Conservation (phyloP, 169 alveolate species). For the Cyclospora cayetanensis region DNA sequence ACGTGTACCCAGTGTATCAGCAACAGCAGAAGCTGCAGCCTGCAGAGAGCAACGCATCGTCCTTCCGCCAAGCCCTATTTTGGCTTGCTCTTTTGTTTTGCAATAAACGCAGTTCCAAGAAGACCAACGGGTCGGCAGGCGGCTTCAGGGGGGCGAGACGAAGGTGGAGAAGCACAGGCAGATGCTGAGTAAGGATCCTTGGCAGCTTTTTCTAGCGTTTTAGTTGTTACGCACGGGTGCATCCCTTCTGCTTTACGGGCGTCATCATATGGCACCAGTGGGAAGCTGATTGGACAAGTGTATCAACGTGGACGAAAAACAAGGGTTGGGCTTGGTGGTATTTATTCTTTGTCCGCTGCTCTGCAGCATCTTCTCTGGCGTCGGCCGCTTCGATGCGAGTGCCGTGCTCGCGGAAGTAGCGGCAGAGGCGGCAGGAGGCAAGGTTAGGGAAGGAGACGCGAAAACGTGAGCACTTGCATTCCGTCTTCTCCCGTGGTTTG, state of each 20-base stretch:
- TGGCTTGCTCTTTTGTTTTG: background rate
- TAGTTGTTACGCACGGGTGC: no score
- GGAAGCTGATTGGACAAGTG: no score
- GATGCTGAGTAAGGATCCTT: background rate
- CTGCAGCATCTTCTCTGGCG: background rate
- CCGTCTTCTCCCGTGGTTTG: background rate
- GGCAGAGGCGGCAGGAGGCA: background rate
- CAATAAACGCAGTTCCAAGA: background rate
- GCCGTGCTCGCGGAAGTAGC: background rate
- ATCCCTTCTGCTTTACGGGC: no score
- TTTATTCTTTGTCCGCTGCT: no score
- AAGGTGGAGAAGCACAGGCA: background rate
- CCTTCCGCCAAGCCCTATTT: background rate
- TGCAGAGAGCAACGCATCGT: no score
- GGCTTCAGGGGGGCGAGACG: background rate
- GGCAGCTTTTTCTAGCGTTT: no score
- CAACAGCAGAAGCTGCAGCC: no score
- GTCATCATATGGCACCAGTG: no score
- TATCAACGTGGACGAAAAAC: no score
- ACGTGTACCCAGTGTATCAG: no score
- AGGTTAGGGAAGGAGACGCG: background rate
- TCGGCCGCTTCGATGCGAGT: background rate
- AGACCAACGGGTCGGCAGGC: slow-evolving; percentile 6
- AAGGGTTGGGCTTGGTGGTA: no score
- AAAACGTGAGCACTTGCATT: background rate